These are phyloP conservation scores for Vigna radiata DNA, from an alignment of 306 rosid genomes.

Conservation along the genomic window DNA sequence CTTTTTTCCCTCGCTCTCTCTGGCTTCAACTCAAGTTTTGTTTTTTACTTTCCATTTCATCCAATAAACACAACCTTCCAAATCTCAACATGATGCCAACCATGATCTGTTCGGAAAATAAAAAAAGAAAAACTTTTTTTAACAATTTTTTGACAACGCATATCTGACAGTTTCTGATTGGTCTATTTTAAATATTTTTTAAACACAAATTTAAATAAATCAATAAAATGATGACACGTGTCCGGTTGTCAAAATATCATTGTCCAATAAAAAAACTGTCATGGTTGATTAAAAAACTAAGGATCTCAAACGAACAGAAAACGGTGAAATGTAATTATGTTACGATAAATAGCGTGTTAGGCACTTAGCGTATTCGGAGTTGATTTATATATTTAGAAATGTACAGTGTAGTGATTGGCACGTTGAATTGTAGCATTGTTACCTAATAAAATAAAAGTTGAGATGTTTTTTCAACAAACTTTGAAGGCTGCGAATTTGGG, in stretches of 20 bases:
- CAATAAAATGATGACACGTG: too few relatives aligned
- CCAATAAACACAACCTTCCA: constrained; percentile 4
- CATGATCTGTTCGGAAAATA: not conserved
- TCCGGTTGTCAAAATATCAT: too few relatives aligned
- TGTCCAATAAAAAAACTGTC: too few relatives aligned
- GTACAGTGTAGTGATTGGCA: not conserved
- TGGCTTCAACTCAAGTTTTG: not conserved
- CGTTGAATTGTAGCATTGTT: constrained; percentile 19
- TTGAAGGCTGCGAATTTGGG: constrained; percentile 33
- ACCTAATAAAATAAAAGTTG: not conserved
- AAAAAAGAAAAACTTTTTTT: too few relatives aligned
- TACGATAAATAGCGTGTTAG: constrained; percentile 39
- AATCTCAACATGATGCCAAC: not conserved
- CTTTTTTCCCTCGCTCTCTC: not conserved
- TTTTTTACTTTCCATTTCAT: not conserved
- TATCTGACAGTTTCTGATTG: too few relatives aligned
- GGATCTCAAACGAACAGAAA: not conserved
- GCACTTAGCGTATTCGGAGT: not conserved
- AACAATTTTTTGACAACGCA: too few relatives aligned
- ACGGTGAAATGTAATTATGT: constrained; percentile 32
- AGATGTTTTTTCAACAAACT: constrained; percentile 43
- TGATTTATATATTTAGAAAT: not conserved
- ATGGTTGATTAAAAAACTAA: not conserved
- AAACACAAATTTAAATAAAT: too few relatives aligned
- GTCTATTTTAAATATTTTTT: too few relatives aligned